A percentile compares a stretch with the other conserved stretches of the same genome.
Evolutionary conservation across 371 early-diverging fungal species (phyloP).

Genomic region (Mortierella sp.): DNA sequence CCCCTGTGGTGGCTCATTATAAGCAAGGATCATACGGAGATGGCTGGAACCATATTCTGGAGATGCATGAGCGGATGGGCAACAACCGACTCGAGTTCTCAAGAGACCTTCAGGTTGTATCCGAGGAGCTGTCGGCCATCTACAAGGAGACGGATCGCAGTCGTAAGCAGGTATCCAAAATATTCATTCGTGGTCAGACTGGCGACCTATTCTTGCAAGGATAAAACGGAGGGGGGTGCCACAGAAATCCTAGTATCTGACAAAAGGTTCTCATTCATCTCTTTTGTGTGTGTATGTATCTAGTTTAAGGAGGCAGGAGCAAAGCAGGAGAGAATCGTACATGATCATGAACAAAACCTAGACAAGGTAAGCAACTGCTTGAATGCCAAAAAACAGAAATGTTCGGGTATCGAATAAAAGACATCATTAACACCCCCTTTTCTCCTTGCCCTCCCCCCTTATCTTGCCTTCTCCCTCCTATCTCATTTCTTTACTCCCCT

Average conservation of each 20-base stretch:
- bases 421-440: neutral
- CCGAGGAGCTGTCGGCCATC: conserved; percentile 77
- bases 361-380: conserved; percentile 73
- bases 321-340: conserved; percentile 73
- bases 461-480: no score
- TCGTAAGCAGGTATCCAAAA: conserved; percentile 74
- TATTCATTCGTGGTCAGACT: neutral
- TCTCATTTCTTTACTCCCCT: neutral
- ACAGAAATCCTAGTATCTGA: neutral
- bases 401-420: neutral
- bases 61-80: conserved; percentile 83
- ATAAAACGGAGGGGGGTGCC: neutral
- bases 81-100: conserved; percentile 76
- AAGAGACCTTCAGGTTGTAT: conserved; percentile 67
- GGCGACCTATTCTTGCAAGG: neutral
- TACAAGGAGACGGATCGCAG: conserved; percentile 84
- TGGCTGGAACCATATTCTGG: conserved; percentile 66
- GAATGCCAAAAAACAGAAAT: neutral
- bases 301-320: conserved; percentile 82
- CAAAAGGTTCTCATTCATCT: neutral
- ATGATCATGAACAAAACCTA: conserved; percentile 75
- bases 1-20: conserved; percentile 16
- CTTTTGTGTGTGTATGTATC: neutral
- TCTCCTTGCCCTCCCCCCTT: neutral
- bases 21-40: conserved; percentile 68